These are phyloP conservation scores for Morella rubra DNA, from an alignment of 306 rosid genomes.

Conservation along the genomic window DNA sequence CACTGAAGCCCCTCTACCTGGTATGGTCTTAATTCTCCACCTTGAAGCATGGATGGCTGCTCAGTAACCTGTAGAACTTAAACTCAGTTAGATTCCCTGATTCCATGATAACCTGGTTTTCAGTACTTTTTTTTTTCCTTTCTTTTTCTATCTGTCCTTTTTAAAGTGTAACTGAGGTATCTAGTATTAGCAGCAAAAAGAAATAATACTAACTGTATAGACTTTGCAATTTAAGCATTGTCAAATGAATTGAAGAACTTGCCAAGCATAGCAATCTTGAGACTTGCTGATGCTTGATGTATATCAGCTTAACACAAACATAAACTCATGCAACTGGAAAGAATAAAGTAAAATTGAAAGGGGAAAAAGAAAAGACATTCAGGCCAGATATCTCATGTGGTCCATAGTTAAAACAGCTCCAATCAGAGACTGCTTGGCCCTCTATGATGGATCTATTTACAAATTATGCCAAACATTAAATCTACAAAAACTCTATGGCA, in stretches of 20 bases:
- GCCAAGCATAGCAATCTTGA: constrained; percentile 14
- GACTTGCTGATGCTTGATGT: constrained; percentile 3
- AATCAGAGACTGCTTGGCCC: background rate
- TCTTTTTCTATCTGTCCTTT: no score
- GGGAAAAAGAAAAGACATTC: background rate
- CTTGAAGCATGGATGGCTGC: constrained; percentile 92
- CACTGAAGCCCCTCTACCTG: constrained; percentile 98
- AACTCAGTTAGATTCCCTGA: constrained; percentile 27
- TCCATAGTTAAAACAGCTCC: background rate
- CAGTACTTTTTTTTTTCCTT: background rate
- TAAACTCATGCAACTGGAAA: background rate
- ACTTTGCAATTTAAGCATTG: background rate
- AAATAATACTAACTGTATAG: background rate
- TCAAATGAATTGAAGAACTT: background rate
- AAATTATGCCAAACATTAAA: background rate
- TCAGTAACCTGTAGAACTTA: constrained; percentile 69
- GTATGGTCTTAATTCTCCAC: constrained; percentile 92
- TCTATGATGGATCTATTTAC: constrained; percentile 1
- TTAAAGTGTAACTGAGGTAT: background rate
- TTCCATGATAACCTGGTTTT: background rate
- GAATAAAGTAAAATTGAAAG: background rate
- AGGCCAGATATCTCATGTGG: background rate
- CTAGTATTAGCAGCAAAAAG: background rate
- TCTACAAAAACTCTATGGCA: background rate
- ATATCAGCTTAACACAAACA: background rate